Conservation (phyloP, 495 filamentous ascomycete species). For the Pseudomonodictys pantanalensis region DNA sequence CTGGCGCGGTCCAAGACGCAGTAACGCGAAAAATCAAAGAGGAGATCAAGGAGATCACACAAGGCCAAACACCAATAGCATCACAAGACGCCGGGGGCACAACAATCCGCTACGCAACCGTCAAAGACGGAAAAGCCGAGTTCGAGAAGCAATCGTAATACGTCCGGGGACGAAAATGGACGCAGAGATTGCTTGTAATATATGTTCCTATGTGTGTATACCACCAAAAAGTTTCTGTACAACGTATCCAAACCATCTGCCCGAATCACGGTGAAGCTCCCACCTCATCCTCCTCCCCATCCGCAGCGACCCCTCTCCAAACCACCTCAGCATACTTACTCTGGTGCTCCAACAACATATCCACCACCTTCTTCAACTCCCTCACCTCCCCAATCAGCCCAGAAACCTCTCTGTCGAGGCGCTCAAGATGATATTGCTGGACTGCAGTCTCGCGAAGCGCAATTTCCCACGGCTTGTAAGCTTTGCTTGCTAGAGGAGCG, state of each 20-base stretch:
- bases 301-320: too few relatives aligned
- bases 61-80: background rate
- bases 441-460: background rate
- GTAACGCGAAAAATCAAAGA: slow-evolving; percentile 19
- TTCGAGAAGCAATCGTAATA: slow-evolving; percentile 5
- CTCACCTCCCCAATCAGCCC: background rate
- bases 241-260: too few relatives aligned
- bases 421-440: background rate
- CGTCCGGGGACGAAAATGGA: background rate
- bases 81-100: background rate
- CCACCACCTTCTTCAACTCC: background rate
- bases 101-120: slow-evolving; percentile 4
- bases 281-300: too few relatives aligned
- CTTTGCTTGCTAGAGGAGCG: background rate
- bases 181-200: background rate
- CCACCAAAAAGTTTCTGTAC: too few relatives aligned
- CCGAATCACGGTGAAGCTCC: too few relatives aligned
- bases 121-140: slow-evolving; percentile 12
- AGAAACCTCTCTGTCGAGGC: background rate
- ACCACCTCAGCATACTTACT: too few relatives aligned
- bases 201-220: background rate
- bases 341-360: background rate
- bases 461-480: background rate
- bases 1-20: slow-evolving; percentile 50
- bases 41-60: slow-evolving; percentile 25